A percentile compares a stretch with the other conserved stretches of the same genome.
Conservation (phyloP, 495 filamentous ascomycete genomes). For the Halenospora varia region DNA sequence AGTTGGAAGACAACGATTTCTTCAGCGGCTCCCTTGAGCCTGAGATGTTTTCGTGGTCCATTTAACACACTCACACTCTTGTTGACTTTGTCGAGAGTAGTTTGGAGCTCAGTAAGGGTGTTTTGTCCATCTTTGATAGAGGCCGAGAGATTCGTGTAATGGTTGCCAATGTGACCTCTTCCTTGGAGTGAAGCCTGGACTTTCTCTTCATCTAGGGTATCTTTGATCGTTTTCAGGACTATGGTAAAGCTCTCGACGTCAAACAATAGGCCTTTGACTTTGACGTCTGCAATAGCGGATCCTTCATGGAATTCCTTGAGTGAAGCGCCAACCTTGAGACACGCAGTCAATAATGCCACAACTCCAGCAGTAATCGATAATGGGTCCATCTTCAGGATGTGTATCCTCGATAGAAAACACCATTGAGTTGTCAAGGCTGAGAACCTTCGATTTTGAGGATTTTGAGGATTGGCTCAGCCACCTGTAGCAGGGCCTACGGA, state of each 20-base stretch:
- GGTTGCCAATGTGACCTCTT: constrained; percentile 15
- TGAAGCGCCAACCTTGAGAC: neutral
- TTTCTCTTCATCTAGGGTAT: constrained; percentile 15
- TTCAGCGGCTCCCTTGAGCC: constrained; percentile 3
- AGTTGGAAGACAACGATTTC: constrained; percentile 10
- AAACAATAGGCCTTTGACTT: constrained; percentile 5
- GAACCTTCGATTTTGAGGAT: too few relatives aligned
- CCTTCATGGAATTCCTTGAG: constrained; percentile 13
- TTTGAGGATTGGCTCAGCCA: too few relatives aligned
- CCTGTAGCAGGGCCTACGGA: too few relatives aligned
- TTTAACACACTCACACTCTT: constrained; percentile 10
- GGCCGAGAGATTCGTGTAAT: constrained; percentile 10
- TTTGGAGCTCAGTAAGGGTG: constrained; percentile 1
- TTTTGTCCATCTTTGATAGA: constrained; percentile 14
- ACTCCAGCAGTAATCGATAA: constrained; percentile 14
- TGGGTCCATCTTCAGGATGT: constrained; percentile 6
- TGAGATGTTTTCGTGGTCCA: constrained; percentile 4
- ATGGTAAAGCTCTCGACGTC: constrained; percentile 13
- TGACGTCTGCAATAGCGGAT: constrained; percentile 5
- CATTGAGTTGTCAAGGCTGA: too few relatives aligned
- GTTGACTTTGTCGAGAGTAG: constrained; percentile 7
- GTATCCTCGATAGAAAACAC: too few relatives aligned
- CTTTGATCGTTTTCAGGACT: constrained; percentile 12
- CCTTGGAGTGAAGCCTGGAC: neutral
- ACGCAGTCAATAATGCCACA: constrained; percentile 2